Evolutionary conservation across 2,329 filamentous ascomycete species (phyloP).

Genomic region (Nigrospora oryzae): DNA sequence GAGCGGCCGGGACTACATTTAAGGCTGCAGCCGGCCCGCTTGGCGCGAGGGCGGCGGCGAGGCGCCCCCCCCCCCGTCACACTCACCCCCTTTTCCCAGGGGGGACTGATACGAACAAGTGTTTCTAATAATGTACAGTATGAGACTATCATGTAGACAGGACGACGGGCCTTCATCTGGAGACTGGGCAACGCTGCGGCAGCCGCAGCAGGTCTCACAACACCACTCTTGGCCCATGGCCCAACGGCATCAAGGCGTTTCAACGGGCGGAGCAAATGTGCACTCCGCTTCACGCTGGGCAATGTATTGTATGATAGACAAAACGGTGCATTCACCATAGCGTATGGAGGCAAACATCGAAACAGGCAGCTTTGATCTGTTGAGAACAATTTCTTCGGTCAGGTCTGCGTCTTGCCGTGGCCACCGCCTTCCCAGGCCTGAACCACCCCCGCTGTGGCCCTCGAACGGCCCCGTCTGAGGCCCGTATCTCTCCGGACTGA

Average conservation of each 20-base stretch:
- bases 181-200: neutral
- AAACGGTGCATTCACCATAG: neutral
- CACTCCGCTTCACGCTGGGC: neutral
- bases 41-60: neutral
- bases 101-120: neutral
- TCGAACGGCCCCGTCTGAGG: too few species aligned
- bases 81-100: neutral
- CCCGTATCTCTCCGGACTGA: too few species aligned
- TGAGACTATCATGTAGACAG: neutral
- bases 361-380: too few species aligned
- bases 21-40: slow-evolving; percentile 11
- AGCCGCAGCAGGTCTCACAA: neutral
- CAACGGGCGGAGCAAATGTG: neutral
- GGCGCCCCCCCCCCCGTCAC: neutral
- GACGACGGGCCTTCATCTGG: neutral
- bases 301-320: slow-evolving; percentile 1
- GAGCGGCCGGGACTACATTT: slow-evolving; percentile 81
- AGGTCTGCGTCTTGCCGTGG: too few species aligned
- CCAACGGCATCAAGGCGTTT: neutral
- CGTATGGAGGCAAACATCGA: neutral
- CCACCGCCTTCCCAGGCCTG: too few species aligned
- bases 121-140: slow-evolving; percentile 3
- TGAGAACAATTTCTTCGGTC: too few species aligned
- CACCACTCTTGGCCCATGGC: slow-evolving; percentile 1
- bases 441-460: too few species aligned